Evolutionary conservation across 495 filamentous ascomycete genomes (phyloP).

Genomic region (Pyrenopolyporus hunteri): DNA sequence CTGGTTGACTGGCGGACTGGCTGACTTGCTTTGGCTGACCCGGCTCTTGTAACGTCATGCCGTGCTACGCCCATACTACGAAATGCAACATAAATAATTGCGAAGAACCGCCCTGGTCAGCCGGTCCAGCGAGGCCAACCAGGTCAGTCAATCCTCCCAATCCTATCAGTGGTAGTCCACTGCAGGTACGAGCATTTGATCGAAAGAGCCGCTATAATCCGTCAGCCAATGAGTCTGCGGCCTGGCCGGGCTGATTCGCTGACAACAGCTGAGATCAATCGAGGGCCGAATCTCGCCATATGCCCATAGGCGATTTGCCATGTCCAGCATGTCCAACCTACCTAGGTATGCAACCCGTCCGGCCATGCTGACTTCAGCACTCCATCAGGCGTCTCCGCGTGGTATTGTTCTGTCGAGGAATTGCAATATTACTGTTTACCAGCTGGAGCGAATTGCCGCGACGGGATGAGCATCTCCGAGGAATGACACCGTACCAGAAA

Average conservation of each 20-base stretch:
- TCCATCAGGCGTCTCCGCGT: not conserved
- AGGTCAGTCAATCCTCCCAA: not conserved
- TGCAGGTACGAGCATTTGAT: conserved; percentile 33
- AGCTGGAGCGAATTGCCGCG: conserved; percentile 1
- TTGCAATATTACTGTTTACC: not conserved
- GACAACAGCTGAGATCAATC: conserved; percentile 23
- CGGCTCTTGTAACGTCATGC: conserved; percentile 27
- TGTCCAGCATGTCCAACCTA: conserved; percentile 35
- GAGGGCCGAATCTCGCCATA: conserved; percentile 27
- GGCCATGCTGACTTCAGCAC: conserved; percentile 12
- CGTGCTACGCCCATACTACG: no score
- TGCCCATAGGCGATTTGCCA: conserved; percentile 23
- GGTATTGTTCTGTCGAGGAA: conserved; percentile 1
- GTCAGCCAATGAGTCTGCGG: conserved; percentile 15
- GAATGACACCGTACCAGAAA: not conserved
- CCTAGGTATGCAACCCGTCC: no score
- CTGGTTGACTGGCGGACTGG: no score
- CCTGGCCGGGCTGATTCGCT: conserved; percentile 29
- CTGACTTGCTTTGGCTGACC: not conserved
- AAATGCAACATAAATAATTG: no score
- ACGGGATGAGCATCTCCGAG: conserved; percentile 11
- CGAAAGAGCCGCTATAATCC: conserved; percentile 31
- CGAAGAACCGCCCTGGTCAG: no score
- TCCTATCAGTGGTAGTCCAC: not conserved
- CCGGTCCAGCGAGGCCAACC: no score